Percentiles rank a stretch among this genome's conserved stretches.
Conservation (phyloP, 2,329 filamentous ascomycete genomes). For the Neopestalotiopsis sp. region DNA sequence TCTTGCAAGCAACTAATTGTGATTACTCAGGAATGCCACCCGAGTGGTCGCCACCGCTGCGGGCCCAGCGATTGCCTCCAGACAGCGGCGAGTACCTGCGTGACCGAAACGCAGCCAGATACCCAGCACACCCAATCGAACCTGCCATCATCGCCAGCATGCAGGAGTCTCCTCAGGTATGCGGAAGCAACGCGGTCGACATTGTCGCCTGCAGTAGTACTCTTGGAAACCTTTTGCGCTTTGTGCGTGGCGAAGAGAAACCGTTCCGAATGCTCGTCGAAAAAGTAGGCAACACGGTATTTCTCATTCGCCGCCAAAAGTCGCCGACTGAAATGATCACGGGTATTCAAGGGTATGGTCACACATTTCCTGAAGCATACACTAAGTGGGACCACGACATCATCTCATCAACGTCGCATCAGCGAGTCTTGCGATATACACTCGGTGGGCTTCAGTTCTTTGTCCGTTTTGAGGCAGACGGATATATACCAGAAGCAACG, state of each 20-base stretch:
- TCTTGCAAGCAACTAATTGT: conserved; percentile 2
- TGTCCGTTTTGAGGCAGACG: conserved; percentile 64
- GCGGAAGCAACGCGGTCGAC: conserved; percentile 45
- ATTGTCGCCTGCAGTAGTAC: conserved; percentile 67
- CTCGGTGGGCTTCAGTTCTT: conserved; percentile 59
- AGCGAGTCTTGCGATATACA: conserved; percentile 64
- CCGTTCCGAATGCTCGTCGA: conserved; percentile 66
- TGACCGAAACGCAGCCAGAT: conserved; percentile 59
- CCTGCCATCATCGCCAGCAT: conserved; percentile 50
- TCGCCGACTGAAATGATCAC: conserved; percentile 61
- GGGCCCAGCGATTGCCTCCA: conserved; percentile 40
- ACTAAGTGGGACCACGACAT: conserved; percentile 66
- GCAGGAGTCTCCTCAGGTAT: conserved; percentile 21
- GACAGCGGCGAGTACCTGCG: conserved; percentile 58
- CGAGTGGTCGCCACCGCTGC: conserved; percentile 50
- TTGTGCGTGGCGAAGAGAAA: conserved; percentile 49
- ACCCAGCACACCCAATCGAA: conserved; percentile 55
- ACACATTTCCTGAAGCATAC: conserved; percentile 70
- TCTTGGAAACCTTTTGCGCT: conserved; percentile 65
- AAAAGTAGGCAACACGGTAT: conserved; percentile 60
- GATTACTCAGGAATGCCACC: conserved; percentile 51
- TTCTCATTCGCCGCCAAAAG: conserved; percentile 68
- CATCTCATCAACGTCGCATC: conserved; percentile 63
- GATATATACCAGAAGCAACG: conserved; percentile 45
- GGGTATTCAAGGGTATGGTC: conserved; percentile 65